Conservation (phyloP, 73 alveolate species). For the Paramecium sonneborni region DNA sequence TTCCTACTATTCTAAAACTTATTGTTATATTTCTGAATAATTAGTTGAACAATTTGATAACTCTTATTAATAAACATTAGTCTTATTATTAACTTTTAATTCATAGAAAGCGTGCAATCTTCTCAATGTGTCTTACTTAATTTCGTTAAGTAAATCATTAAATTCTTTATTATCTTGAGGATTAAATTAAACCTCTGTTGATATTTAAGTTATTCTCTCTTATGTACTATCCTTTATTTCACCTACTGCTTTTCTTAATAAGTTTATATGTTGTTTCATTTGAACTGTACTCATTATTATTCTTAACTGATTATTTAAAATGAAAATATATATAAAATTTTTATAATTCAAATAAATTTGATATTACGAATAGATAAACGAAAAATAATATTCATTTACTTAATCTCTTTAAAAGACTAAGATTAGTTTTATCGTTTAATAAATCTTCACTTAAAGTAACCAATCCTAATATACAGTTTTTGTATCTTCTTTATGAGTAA, state of each 20-base stretch:
- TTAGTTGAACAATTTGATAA: neutral
- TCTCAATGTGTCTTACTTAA: conserved; percentile 21
- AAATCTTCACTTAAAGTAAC: neutral
- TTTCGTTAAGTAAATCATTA: conserved; percentile 23
- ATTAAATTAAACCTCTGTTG: neutral
- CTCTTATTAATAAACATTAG: neutral
- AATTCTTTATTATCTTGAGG: conserved; percentile 47
- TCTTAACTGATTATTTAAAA: conserved; percentile 7
- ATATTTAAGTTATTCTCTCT: neutral
- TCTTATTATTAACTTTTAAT: neutral
- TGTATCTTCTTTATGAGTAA: neutral
- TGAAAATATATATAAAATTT: neutral
- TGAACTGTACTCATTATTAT: neutral
- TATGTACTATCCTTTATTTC: neutral
- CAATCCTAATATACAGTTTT: neutral
- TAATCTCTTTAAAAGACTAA: neutral
- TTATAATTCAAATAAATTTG: neutral
- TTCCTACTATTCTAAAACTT: neutral
- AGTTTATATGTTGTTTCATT: neutral
- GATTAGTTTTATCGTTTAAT: neutral
- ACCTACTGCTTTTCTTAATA: neutral
- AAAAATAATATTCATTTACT: neutral
- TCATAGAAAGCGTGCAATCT: neutral
- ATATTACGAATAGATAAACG: neutral
- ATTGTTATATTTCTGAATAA: neutral